Conservation (phyloP, 2,329 filamentous ascomycete genomes). For the Ophiocordyceps sinensis region DNA sequence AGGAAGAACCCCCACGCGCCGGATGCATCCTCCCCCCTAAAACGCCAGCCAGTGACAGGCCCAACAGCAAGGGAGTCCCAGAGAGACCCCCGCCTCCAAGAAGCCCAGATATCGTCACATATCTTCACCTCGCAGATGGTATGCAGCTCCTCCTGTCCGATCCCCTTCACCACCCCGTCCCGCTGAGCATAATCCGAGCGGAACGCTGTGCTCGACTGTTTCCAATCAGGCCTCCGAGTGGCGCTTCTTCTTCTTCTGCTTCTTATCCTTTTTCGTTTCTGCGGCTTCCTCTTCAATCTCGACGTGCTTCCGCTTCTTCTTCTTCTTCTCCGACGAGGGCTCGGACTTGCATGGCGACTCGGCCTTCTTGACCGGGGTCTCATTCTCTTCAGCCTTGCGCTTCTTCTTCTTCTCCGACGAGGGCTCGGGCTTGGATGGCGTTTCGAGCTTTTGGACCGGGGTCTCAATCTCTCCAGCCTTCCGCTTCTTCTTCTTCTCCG, state of each 20-base stretch:
- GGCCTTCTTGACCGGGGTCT: too few relatives aligned
- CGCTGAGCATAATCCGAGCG: neutral
- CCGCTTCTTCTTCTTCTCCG: slow-evolving; percentile 45
- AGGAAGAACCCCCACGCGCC: slow-evolving; percentile 17
- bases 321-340: too few relatives aligned
- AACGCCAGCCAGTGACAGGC: slow-evolving; percentile 15
- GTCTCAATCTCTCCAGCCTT: slow-evolving; percentile 41
- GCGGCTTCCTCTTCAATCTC: slow-evolving; percentile 50
- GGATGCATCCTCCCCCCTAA: slow-evolving; percentile 13
- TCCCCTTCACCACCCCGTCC: slow-evolving; percentile 1
- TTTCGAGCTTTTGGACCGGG: slow-evolving; percentile 23
- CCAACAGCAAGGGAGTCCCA: slow-evolving; percentile 13
- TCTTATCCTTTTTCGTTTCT: slow-evolving; percentile 44
- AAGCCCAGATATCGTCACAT: slow-evolving; percentile 17
- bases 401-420: slow-evolving; percentile 30
- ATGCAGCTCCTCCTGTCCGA: slow-evolving; percentile 3
- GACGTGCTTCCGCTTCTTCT: slow-evolving; percentile 62
- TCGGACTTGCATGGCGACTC: too few relatives aligned
- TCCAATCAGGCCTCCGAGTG: slow-evolving; percentile 13
- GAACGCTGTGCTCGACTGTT: slow-evolving; percentile 1
- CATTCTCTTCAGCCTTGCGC: too few relatives aligned
- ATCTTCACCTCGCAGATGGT: slow-evolving; percentile 7
- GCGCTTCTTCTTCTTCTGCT: slow-evolving; percentile 35
- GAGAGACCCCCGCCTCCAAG: slow-evolving; percentile 7
- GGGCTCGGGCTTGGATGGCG: slow-evolving; percentile 26